Base-by-base conservation (phyloP, 1,284 basidiomycete species). In the Ustilago bromivora region DNA sequence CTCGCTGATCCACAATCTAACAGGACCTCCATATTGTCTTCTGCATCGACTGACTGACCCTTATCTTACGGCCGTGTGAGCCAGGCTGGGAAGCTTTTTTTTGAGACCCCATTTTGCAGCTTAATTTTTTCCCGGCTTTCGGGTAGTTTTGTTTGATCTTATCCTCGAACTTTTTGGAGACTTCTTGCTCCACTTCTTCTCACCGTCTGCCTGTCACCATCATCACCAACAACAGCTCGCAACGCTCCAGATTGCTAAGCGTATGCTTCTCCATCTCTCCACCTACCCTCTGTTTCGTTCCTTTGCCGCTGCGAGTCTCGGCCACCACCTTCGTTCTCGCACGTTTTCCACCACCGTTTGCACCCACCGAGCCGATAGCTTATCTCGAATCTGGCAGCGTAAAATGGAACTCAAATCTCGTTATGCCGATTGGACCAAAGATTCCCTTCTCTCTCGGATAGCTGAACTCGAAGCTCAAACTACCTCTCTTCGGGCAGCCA, bases 381-480 rank as follows among this genome's bases (percentile, higher is more conserved):
- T 54, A 0, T 13, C 43, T n/a, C 60, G 49, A 28, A 55, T 67
- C 49, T 78, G 65, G 64, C 47, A 61, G 38, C 66, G 53, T 57
- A 78, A 71, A 56, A 82, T 82, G 81, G 76, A 68, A 23, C 61
- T 65, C 19, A 61, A 70, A 46, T 70, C 76, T 31, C 64, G 72
- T 13, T 83, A 83, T 51, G 57, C 59, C 15, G 73, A 67, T 32
- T 82, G 78, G 80, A 65, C 61, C 10, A 76, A 75, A 31, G 64
- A 68, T 23, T 66, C 76, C 9, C 61, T 83, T 41, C 57, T 83
- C 8, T 58, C 67, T 3, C 68, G 82, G 0, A 82, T 83, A 7
- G 78, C 76, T 3, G 80, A 83, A 63, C 66, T 83, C 2, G 82
- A 83, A 46, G 69, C 58, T 3, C 58, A 66, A 19, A 55, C 75